Conservation (phyloP, 1,284 basidiomycete species). For the Psilocybe mexicana region DNA sequence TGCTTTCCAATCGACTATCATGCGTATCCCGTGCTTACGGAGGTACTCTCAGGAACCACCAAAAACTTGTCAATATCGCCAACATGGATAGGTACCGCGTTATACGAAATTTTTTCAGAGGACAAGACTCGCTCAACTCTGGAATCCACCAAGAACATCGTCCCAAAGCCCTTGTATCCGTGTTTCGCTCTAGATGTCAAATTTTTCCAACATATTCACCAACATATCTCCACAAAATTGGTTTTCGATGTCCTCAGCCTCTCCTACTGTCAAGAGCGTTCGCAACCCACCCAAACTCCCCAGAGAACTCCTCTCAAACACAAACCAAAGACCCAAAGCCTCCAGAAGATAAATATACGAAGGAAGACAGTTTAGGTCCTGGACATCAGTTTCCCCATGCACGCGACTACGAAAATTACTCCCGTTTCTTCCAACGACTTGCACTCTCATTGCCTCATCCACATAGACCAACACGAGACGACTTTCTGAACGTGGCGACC, state of each 20-base stretch:
- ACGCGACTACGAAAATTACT: conserved; percentile 67
- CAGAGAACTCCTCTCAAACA: conserved; percentile 9
- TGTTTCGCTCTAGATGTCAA: not conserved
- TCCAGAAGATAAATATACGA: conserved; percentile 9
- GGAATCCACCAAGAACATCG: not conserved
- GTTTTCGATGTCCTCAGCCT: not conserved
- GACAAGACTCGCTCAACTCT: conserved; percentile 21
- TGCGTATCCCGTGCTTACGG: conserved; percentile 11
- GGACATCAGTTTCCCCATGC: conserved; percentile 19
- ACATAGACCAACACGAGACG: conserved; percentile 84
- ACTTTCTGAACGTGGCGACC: conserved; percentile 84
- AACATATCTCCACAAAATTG: not conserved
- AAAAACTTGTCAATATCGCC: conserved; percentile 18
- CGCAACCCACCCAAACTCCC: conserved; percentile 2
- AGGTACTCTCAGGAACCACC: conserved; percentile 5
- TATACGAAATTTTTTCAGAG: conserved; percentile 42
- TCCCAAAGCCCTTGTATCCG: not conserved
- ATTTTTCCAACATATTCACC: not conserved
- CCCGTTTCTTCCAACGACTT: conserved; percentile 76
- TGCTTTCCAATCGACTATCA: conserved; percentile 13
- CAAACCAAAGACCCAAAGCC: conserved; percentile 9
- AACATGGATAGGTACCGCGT: conserved; percentile 38
- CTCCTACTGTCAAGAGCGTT: conserved; percentile 5
- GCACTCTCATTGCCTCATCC: conserved; percentile 74
- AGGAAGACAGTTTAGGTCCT: not conserved